Evolutionary conservation across 1,284 basidiomycete genomes (phyloP), one percentile per base, ranked within the genome.

Genomic region (Malassezia psittaci): DNA sequence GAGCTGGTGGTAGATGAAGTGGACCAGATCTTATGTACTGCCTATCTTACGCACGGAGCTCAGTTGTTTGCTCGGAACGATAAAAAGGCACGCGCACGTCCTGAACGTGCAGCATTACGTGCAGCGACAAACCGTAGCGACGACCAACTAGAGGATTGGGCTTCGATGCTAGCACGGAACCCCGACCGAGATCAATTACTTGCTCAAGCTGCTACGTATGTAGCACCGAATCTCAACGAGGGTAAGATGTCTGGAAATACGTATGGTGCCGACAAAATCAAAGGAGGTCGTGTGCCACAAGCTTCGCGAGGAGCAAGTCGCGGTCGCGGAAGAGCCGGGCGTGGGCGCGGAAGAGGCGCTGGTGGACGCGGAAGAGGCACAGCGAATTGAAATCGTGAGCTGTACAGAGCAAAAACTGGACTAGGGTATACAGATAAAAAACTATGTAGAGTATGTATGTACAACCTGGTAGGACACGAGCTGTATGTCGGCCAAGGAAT

Each of bases 91-190:
- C 55, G 55, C 2, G 12, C 32, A 15, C 24, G 34, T 5, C 39
- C 45, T 11, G 45, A 32, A 12, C 55, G 55, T 19, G 38, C 44
- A 19, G 41, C 43, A 38, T 47, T 57, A 19, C 55, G 55, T 16
- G 39, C 51, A 15, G 21, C 41, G 33, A 39, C 51, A 16, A 41
- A 37, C 24, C 34, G 44, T 7, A 38, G 24, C 51, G 51, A 57
- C 41, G 55, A 48, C 24, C 32, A 48, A 33, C 52, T 57, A 41
- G 55, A 57, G 35, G 55, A 34, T 16, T 57, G 55, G 55, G 55
- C 36, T 10, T 40, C 42, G 18, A 41, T 57, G 45, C 44, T 57
- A 11, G 38, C 16, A 29, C 55, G 55, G 13, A 37, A 51, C 37
- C 48, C 50, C n/a, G 16, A 21, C 24, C 34, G 34, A 24, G 13